Base-by-base conservation (phyloP, 148 eudicot genomes). In the Polygonum maritimum region DNA sequence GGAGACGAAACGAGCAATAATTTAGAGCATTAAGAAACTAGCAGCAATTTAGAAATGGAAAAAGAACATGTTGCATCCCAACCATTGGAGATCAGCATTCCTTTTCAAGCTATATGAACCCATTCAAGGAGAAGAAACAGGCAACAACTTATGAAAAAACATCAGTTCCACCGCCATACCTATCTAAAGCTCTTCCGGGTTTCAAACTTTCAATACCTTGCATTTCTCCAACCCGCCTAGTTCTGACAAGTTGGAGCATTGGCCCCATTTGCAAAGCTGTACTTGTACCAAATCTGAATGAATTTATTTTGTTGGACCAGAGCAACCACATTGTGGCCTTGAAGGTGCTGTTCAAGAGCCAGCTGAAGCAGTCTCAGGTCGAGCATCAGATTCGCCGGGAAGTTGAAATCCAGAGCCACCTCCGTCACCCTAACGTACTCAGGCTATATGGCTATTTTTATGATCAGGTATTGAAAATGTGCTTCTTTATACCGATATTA, bases 401-500 rank as follows among this genome's bases (percentile, higher is more conserved):
- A 87, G 98, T 95, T 72, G 98, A 95, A 81, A 95, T 95, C 39
- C 99, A 95, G 82, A 95, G 97, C 80, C 99, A 95, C 81, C 97
- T 95, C 77, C 87, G 99, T 63, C 96, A 95, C 80, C 91, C 97
- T 40, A 95, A 95, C 81, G 91, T 95, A 36, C 73, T 95, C 52
- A 88, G 99, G 55, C 91, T 95, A 5, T 95, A 90, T 84, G 99
- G 97, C 40, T 92, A 95, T 80, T 95, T 95, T 41, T 95, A 95
- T 79, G 99, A 95, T 82, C 97, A 95, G 97, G 99, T 88, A 83
- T 16, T 41, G 7, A 39, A 0, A 39, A 39, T 39, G 41, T 7
- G 6, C 41, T 41, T 41, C 45, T 41, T 44, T 70, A 38, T 39
- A 48, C 48, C 5, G 47, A 70, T 39, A 18, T 8, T 69, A 31